These are phyloP conservation scores for Fusarium graminum DNA, from an alignment of 2,329 filamentous ascomycete genomes.

Conservation along the genomic window DNA sequence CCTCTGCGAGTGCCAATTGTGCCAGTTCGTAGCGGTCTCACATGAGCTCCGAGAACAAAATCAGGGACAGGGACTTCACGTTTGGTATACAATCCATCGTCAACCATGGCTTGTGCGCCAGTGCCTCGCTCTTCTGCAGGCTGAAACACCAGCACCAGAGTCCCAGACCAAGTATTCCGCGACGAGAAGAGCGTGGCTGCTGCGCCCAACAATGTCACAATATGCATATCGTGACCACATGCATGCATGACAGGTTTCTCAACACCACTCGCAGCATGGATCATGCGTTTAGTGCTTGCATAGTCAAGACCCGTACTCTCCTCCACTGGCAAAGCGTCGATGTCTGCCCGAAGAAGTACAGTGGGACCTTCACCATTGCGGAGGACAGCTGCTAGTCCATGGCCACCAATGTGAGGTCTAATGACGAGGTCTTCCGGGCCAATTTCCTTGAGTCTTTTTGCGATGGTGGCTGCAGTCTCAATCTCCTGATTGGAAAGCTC, in stretches of 20 bases:
- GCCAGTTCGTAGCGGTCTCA: constrained; percentile 52
- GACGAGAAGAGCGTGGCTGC: constrained; percentile 62
- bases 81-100: constrained; percentile 53
- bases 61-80: constrained; percentile 51
- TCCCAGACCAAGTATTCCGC: constrained; percentile 69
- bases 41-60: constrained; percentile 55
- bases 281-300: constrained; percentile 56
- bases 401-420: constrained; percentile 67
- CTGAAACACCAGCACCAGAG: constrained; percentile 74
- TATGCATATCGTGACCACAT: constrained; percentile 77
- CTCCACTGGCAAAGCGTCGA: constrained; percentile 70
- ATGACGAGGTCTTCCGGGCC: constrained; percentile 46
- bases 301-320: constrained; percentile 69
- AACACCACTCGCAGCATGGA: constrained; percentile 7
- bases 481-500: constrained; percentile 70
- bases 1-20: constrained; percentile 48
- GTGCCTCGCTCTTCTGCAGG: constrained; percentile 74
- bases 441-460: constrained; percentile 53
- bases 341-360: constrained; percentile 71
- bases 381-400: constrained; percentile 69
- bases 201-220: constrained; percentile 68
- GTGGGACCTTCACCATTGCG: constrained; percentile 67
- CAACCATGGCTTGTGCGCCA: constrained; percentile 64
- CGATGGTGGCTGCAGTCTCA: constrained; percentile 63
- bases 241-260: constrained; percentile 73